Base-by-base conservation (phyloP, 371 early-diverging fungal species). In the Circinella minor region DNA sequence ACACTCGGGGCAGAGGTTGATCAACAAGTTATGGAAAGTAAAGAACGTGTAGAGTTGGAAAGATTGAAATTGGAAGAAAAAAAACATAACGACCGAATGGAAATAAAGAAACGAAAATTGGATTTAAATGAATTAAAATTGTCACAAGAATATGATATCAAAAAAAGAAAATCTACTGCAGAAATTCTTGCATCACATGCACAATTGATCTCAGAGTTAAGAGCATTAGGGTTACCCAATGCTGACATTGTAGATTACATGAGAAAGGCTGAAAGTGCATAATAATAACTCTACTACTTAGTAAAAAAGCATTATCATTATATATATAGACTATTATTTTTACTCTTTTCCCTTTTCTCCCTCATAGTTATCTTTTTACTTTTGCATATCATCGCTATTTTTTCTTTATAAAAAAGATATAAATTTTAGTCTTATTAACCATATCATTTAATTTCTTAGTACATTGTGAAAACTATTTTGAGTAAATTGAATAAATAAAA, bases 1-100 rank as follows among this genome's bases (percentile, higher is more conserved):
- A 5, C 51, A 17, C 8, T 17, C 15, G 15, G 1, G 17, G 51
- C 51, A 51, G 51, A 51, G 15, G 1, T 3, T 5, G 8, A 4
- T 0, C 14, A 37, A 36, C 34, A 51, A 15, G 17, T 36, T 4
- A 64, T 46, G 4, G 36, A 8, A 6, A 49, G 65, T 14, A 49
- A 49, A 14, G 62, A 61, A 18, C 51, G 47, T 4, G 36, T 64
- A 15, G 27, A 8, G 11, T 4, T 64, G 15, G 38, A 64, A 49
- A 4, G 36, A 36, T 36, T 64, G 14, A 11, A 49, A 48, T 36
- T 64, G 8, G 11, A 27, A 11, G 65, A 64, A 43, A 64, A 15
- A 46, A 48, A 38, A 7, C 65, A 64, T 36, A n/a, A 34, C 9
- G 65, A 64, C 18, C 11, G 49, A 11, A 64, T 64, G 65, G 65